Evolutionary conservation across 331 rosid species (phyloP), one percentile per base, ranked within the genome.

Genomic region (Arachis monticola): DNA sequence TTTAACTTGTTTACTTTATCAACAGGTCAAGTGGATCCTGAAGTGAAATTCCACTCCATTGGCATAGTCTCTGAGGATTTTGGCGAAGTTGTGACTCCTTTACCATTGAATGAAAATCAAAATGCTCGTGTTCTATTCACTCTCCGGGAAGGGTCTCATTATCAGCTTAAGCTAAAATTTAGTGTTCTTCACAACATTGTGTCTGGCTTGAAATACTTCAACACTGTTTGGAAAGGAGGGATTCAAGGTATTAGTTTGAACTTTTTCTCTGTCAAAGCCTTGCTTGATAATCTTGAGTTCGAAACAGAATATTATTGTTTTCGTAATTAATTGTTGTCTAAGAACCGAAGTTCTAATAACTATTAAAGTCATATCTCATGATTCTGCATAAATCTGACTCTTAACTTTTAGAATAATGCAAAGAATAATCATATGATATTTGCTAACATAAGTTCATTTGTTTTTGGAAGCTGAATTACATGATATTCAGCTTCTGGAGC

Each of bases 141-240:
- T 63, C 89, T 93, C 81, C 60, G 58, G 56, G 98, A 89, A 50
- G 92, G 96, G 13, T 93, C 97, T 52, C 78, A 70, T 70, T 93
- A 87, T 72, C 96, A 77, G 82, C 90, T 91, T 76, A 87, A 87
- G 90, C 83, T 93, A 27, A 77, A 85, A 27, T 91, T 93, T 73
- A 89, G 82, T 58, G 97, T 93, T 73, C 75, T 87, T 67, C 97
- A 93, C 88, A 93, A 93, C 90, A 90, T 93, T 71, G 97, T 93
- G 32, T 93, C 94, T 1, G 98, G 98, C 83, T 88, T 93, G 59
- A 58, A 83, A 5, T 91, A 91, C 84, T 80, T 94, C 73, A 93
- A 93, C 80, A 84, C 88, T 42, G 97, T 93, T 59, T 91, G 98
- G 98, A 93, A 90, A 84, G 91, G 86, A 72, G 94, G 97, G 69